These are phyloP conservation scores for Acacia pycnantha DNA, from an alignment of 331 rosid genomes.

Conservation along the genomic window DNA sequence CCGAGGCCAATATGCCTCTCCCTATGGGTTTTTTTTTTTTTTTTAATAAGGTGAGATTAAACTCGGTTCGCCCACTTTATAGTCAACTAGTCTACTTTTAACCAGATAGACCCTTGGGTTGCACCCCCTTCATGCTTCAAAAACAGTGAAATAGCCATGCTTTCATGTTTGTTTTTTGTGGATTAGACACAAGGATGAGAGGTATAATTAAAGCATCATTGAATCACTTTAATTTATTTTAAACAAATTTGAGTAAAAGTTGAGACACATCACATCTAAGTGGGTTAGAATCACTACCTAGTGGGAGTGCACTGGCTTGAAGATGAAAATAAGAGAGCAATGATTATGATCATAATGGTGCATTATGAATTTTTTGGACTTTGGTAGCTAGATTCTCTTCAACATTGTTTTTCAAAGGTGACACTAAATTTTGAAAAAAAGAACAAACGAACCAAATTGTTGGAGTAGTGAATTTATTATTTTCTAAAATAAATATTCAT, in stretches of 20 bases:
- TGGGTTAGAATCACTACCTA: conserved; percentile 14
- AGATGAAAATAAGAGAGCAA: conserved; percentile 9
- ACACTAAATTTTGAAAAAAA: background rate
- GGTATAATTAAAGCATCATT: background rate
- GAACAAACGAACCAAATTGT: background rate
- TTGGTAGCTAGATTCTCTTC: background rate
- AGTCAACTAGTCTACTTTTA: no score
- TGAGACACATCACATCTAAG: conserved; percentile 21
- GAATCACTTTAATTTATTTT: background rate
- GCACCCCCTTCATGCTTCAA: background rate
- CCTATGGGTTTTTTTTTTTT: no score
- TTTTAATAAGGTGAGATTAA: no score
- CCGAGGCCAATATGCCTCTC: no score
- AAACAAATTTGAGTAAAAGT: background rate
- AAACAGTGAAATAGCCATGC: background rate
- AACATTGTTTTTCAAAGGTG: background rate
- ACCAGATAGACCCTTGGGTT: no score
- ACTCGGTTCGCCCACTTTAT: no score
- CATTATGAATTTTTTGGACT: conserved; percentile 8
- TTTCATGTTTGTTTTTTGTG: background rate
- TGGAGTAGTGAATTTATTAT: background rate
- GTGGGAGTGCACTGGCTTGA: conserved; percentile 6
- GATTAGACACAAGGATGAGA: background rate
- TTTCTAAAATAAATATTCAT: background rate
- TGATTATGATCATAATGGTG: conserved; percentile 17